Evolutionary conservation across 352 stramenopile genomes (phyloP).

Genomic region (Pythium phragmitis): DNA sequence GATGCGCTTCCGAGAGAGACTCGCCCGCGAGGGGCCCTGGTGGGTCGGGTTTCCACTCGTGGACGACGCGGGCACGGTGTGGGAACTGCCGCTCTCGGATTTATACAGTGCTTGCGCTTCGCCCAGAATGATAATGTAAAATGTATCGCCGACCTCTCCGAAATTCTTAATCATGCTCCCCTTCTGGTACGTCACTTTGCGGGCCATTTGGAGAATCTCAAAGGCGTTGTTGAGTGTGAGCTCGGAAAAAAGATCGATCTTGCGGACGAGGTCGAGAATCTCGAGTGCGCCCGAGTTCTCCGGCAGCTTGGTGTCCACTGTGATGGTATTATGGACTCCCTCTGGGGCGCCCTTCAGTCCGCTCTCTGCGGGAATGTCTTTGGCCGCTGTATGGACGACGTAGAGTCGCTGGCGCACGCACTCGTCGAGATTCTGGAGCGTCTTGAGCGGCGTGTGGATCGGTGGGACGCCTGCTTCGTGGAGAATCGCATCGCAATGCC

Average conservation of each 20-base stretch:
- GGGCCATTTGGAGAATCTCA: conserved; percentile 82
- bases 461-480: conserved; percentile 94
- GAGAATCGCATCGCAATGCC: conserved; percentile 92
- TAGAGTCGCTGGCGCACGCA: conserved; percentile 91
- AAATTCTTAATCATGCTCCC: conserved; percentile 47
- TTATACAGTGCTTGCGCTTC: conserved; percentile 59
- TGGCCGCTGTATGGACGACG: conserved; percentile 93
- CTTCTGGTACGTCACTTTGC: conserved; percentile 68
- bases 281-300: conserved; percentile 79
- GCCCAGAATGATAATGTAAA: conserved; percentile 85
- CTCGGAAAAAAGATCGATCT: conserved; percentile 81
- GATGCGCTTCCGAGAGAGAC: conserved; percentile 43
- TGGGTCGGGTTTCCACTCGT: not conserved
- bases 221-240: conserved; percentile 85
- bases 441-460: conserved; percentile 95
- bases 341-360: conserved; percentile 88
- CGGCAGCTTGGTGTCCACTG: conserved; percentile 66
- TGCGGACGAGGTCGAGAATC: conserved; percentile 82
- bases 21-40: conserved; percentile 22
- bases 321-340: conserved; percentile 89
- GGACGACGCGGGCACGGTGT: not conserved
- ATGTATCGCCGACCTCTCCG: conserved; percentile 55
- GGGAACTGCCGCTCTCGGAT: conserved; percentile 27
- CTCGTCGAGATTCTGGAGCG: conserved; percentile 88
- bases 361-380: conserved; percentile 68